A percentile compares a stretch with the other conserved stretches of the same genome.
These are phyloP conservation scores for Lithohypha guttulata DNA, from an alignment of 2,329 filamentous ascomycete species.

Conservation along the genomic window DNA sequence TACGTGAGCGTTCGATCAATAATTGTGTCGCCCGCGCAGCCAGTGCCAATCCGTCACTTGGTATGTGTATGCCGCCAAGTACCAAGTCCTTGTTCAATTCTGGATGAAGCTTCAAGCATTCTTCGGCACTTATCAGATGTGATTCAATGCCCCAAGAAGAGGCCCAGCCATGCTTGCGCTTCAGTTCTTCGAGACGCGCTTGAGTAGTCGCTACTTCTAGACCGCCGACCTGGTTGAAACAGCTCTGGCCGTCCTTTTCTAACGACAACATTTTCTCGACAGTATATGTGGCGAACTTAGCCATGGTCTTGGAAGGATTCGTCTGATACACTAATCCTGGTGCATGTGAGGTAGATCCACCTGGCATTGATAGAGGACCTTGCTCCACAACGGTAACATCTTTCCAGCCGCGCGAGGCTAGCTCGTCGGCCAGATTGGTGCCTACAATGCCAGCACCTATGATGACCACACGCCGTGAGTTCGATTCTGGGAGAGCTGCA, in stretches of 20 bases:
- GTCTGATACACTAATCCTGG: constrained; percentile 56
- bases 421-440: constrained; percentile 53
- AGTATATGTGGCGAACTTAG: constrained; percentile 49
- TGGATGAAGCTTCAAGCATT: constrained; percentile 46
- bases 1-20: constrained; percentile 47
- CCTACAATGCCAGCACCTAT: constrained; percentile 56
- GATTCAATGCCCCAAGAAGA: constrained; percentile 51
- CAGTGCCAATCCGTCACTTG: constrained; percentile 50
- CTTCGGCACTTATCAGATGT: constrained; percentile 39
- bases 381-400: constrained; percentile 56
- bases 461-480: constrained; percentile 41
- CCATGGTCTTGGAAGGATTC: constrained; percentile 38
- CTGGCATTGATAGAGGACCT: constrained; percentile 51
- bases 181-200: constrained; percentile 48
- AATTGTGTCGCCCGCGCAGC: constrained; percentile 52
- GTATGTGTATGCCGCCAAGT: constrained; percentile 50
- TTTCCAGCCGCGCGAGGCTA: constrained; percentile 51
- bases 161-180: constrained; percentile 52
- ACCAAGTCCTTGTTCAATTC: constrained; percentile 43
- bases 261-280: constrained; percentile 49
- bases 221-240: constrained; percentile 53
- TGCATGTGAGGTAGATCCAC: constrained; percentile 55
- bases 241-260: constrained; percentile 38
- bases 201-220: constrained; percentile 53
- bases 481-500: not conserved